Evolutionary conservation across 495 filamentous ascomycete species (phyloP), one percentile per base, ranked within the genome.

Genomic region (Penicillium pulvis): DNA sequence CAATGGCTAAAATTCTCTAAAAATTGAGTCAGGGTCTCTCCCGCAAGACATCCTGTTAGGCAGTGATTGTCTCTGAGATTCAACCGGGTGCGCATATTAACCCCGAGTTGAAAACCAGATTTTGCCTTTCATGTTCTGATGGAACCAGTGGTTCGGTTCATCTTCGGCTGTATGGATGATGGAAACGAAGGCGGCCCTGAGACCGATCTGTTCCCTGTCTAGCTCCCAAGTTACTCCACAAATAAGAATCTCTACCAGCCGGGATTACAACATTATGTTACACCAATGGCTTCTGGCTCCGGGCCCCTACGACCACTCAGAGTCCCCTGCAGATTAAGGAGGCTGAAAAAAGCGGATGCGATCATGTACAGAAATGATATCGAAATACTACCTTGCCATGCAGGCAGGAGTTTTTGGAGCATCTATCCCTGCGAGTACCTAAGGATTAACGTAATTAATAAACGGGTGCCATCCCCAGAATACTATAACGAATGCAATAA

Each of bases 271-370:
- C n/a, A 20, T 39, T 14, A 16, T 16, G 45, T 50, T 57, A 57
- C 50, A 55, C 50, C 9, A 12, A 19, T 23, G 16, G 39, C 19
- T 11, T 26, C 16, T 14, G 39, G 39, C 39, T 41, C 44, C 36
- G 35, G 35, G 28, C 41, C 54, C 47, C 33, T 45, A 35, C 23
- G 16, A 61, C 53, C 59, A 50, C 23, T 39, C 28, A 36, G 10
- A 4, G 23, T 54, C 12, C 36, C 48, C 26, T 59, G 62, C 52
- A 45, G 47, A 23, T 17, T 12, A 4, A 41, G 7, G 50, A 53
- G 42, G 33, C 49, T 31, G 47, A 50, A 12, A 41, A n/a, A 41
- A 41, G 39, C 33, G 33, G 33, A 14, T 36, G 33, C 33, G 16
- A 41, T 41, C 39, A 41, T 41, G 14, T 24, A 47, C n/a, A 45